Base-by-base conservation (phyloP, 805 yeast species). In the Saturnispora halmiae region DNA sequence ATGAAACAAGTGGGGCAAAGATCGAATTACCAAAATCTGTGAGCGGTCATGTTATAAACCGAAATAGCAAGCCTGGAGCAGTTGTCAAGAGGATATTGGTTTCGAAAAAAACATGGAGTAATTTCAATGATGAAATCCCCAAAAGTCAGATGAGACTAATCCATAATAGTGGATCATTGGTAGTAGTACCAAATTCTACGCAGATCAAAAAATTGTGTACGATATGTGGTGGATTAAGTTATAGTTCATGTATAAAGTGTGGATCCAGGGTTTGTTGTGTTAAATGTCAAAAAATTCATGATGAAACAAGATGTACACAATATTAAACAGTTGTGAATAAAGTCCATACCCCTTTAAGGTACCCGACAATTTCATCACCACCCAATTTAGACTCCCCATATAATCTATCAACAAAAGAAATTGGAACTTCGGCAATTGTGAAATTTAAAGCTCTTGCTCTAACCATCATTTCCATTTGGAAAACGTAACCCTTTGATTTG, bases 381-480 rank as follows among this genome's bases (percentile, higher is more conserved):
- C 90, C 88, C 47, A 81, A 73, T 58, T 81, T 81, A 48, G 79
- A 69, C 60, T 81, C 88, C 36, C 90, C 90, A 52, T 81, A 81
- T 45, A 81, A 66, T 59, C 90, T 71, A 61, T 81, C 90, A 31
- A 81, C 90, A 53, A 82, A 81, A 46, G 77, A 72, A 51, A 81
- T 81, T 36, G 88, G 88, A 25, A 80, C 87, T 58, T 81, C 90
- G 24, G 82, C 88, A 50, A 81, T 79, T 14, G 74, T 67, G 63
- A 71, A 78, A n/a, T 79, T 80, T 57, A 78, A 63, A n/a, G 79
- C 67, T 56, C 83, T 71, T 31, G 90, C 90, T 50, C 90, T 73
- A 19, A 81, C 90, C 75, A 81, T 79, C 87, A 81, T 80, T 63
- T 81, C 90, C 90, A 81, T 81, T 64, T 81, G 90, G 74, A 81